phyloP scores from a whole-genome alignment of 306 rosid genomes.

The Trifolium subterraneum region DNA sequence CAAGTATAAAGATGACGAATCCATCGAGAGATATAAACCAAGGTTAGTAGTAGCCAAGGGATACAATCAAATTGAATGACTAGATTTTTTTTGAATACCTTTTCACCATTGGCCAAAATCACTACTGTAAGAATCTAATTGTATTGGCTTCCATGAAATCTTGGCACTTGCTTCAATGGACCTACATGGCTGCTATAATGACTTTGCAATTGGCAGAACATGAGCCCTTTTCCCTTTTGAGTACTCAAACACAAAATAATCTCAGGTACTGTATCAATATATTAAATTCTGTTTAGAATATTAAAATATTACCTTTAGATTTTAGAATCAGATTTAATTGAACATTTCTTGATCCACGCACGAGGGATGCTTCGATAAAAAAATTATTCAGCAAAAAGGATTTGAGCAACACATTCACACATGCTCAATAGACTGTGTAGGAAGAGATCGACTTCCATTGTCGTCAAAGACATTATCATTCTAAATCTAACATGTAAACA shows the following conservation, averaged over 20 bases:
- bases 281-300: neutral
- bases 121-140: too few relatives aligned
- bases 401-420: neutral
- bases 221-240: neutral
- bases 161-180: too few relatives aligned
- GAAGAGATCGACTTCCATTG: neutral
- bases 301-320: neutral
- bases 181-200: neutral
- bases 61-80: too few relatives aligned
- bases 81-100: too few relatives aligned
- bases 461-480: neutral
- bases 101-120: too few relatives aligned
- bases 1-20: too few relatives aligned
- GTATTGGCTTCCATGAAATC: too few relatives aligned
- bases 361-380: too few relatives aligned
- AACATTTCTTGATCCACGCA: neutral
- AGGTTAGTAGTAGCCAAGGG: too few relatives aligned
- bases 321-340: neutral
- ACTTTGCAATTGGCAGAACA: neutral
- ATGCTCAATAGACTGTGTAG: neutral
- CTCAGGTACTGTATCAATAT: neutral
- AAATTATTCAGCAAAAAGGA: too few relatives aligned
- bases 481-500: slow-evolving; percentile 1
- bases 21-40: too few relatives aligned
- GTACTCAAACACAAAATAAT: neutral